Evolutionary conservation across 371 early-diverging fungal species (phyloP), one percentile per base, ranked within the genome.

Genomic region (Syncephalastrum sp.): DNA sequence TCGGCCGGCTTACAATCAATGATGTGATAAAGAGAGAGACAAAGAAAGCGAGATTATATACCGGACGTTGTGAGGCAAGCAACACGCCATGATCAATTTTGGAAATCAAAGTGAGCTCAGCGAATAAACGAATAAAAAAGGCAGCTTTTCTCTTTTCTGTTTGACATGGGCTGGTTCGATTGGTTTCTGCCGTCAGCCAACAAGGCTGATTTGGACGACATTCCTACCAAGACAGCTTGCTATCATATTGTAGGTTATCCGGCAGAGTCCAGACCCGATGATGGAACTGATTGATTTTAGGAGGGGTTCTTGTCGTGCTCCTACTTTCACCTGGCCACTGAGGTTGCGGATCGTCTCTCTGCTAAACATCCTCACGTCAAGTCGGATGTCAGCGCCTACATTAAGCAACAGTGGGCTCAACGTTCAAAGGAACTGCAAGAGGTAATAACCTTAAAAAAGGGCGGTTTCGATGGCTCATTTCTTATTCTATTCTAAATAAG

Each of bases 301-400:
- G 80, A 80, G 68, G 80, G 80, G 12, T 80, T 77, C 59, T 53
- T 75, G 48, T 67, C 57, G 6, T 80, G 80, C 59, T 58, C 69
- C 5, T 77, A 77, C 59, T 80, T 77, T 38, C 67, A 72, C 50
- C 67, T 70, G 23, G 80, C 80, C n/a, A 59, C 70, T 6, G 60
- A 66, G 38, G 65, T 70, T 10, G 77, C 71, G 25, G 75, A 77
- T 60, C 69, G 61, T 6, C 42, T 73, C 15, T 60, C 70, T 12
- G 65, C 61, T 4, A 62, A 70, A 25, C 53, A 72, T 56, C 67
- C 70, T 8, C 63, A 74, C 62, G 63, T 74, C 23, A 77, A 72
- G 47, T 64, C 75, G 3, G 73, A 78, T 23, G 75, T 78, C 17
- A 78, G 67, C 55, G 78, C 71, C 12, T 78, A 72, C 50, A 59